Evolutionary conservation across 2,329 filamentous ascomycete genomes (phyloP), one percentile per base, ranked within the genome.

Genomic region (Westerdykella aurantiaca): DNA sequence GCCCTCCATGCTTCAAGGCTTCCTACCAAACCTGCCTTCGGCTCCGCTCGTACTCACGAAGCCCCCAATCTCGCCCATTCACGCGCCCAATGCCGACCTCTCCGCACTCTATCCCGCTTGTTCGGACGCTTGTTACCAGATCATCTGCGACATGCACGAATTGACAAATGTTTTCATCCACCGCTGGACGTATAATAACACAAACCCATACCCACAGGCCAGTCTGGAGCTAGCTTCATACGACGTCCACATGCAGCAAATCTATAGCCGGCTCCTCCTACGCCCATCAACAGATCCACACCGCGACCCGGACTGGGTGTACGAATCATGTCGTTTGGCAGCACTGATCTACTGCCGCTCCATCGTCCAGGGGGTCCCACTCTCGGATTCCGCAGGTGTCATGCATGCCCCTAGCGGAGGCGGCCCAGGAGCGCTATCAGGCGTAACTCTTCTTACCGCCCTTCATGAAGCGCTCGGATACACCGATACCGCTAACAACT

Each of bases 241-340:
- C 43, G 56, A 61, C n/a, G 43, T 49, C 10, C 48, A 53, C 35
- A 47, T 59, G 45, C 54, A 61, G 22, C 51, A 58, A 31, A 56
- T 58, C 6, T 61, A 60, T 45, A 44, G 51, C 1, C 50, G 52
- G 2, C 47, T 64, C 14, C 39, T 57, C 10, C 41, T 35, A 1
- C 37, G 45, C 4, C 56, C 50, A 5, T 52, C 55, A 5, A 43
- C 48, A 1, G 47, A 53, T 12, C 35, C 46, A 7, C 40, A 51
- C 2, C 17, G 44, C 2, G 29, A 49, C 7, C 50, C 50, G 3
- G 61, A 65, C 43, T 64, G 60, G 59, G 42, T 58, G 7, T 61
- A 66, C 46, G 61, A 66, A 39, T 54, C 50, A 25, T 55, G 57
- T 35, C 62, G 61, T 14, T 46, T 67, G 6, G 57, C 63, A 22